phyloP scores from a whole-genome alignment of 495 filamentous ascomycete genomes.

The Terfezia boudieri region DNA sequence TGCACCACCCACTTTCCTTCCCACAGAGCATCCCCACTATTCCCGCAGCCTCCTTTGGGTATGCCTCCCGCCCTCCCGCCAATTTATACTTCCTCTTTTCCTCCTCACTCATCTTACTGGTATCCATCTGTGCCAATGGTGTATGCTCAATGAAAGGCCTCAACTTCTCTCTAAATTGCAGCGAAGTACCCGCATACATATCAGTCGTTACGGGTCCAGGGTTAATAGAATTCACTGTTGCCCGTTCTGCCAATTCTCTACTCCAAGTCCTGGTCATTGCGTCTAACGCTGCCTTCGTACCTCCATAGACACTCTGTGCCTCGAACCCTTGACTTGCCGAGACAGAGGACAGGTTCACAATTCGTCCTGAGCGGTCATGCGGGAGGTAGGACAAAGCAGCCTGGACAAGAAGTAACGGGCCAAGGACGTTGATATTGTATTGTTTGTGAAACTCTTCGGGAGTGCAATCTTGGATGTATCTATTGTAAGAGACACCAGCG shows the following conservation, averaged over 20 bases:
- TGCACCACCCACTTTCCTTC: slow-evolving; percentile 53
- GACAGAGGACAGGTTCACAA: slow-evolving; percentile 59
- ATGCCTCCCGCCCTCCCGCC: slow-evolving; percentile 49
- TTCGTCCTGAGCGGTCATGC: slow-evolving; percentile 46
- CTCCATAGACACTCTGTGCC: slow-evolving; percentile 58
- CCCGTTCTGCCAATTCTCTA: slow-evolving; percentile 51
- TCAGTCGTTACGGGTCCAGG: slow-evolving; percentile 71
- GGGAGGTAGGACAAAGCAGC: slow-evolving; percentile 49
- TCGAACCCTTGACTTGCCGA: slow-evolving; percentile 44
- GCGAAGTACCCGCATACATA: slow-evolving; percentile 31
- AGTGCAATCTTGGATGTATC: slow-evolving; percentile 32
- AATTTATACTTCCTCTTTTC: slow-evolving; percentile 33
- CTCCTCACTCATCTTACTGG: slow-evolving; percentile 38
- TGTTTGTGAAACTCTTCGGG: slow-evolving; percentile 41
- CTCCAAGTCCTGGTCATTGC: slow-evolving; percentile 85
- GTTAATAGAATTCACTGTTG: slow-evolving; percentile 73
- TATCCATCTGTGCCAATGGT: slow-evolving; percentile 30
- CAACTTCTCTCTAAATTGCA: slow-evolving; percentile 23
- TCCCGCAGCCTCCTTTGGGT: slow-evolving; percentile 57
- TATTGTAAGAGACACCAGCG: slow-evolving; percentile 46
- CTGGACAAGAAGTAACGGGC: slow-evolving; percentile 59
- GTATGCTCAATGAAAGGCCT: slow-evolving; percentile 40
- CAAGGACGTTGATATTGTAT: slow-evolving; percentile 69
- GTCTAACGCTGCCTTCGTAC: slow-evolving; percentile 74
- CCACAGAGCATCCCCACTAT: slow-evolving; percentile 67